These are phyloP conservation scores for Penicillium desertorum DNA, from an alignment of 495 filamentous ascomycete species.

Conservation along the genomic window DNA sequence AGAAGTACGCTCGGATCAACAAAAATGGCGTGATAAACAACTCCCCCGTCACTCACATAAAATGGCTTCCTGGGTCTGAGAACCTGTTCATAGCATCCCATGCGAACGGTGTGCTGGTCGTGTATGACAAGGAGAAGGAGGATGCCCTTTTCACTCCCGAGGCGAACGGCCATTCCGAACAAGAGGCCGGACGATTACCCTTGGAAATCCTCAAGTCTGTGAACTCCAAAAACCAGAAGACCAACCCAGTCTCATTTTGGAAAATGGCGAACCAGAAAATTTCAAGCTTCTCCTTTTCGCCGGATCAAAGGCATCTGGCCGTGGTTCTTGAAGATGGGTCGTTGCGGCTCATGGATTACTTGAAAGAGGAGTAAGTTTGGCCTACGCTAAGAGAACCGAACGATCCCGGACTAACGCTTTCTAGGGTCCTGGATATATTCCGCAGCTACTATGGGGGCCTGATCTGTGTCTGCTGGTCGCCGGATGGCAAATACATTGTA, in stretches of 20 bases:
- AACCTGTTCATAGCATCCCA: constrained; percentile 90
- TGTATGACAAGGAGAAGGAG: constrained; percentile 99
- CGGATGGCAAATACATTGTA: constrained; percentile 92
- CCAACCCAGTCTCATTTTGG: constrained; percentile 88
- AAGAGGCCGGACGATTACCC: constrained; percentile 41
- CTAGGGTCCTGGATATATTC: constrained; percentile 78
- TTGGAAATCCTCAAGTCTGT: constrained; percentile 80
- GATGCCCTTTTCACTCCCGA: constrained; percentile 74
- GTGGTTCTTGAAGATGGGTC: constrained; percentile 91
- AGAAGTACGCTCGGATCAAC: constrained; percentile 93
- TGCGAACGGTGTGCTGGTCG: constrained; percentile 88
- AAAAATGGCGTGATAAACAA: constrained; percentile 92
- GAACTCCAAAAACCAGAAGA: constrained; percentile 87
- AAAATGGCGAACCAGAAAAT: constrained; percentile 85
- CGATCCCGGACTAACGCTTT: constrained; percentile 16
- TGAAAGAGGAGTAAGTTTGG: constrained; percentile 75
- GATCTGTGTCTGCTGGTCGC: constrained; percentile 93
- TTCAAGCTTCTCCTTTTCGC: constrained; percentile 86
- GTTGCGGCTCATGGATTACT: constrained; percentile 84
- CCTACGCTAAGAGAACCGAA: background rate
- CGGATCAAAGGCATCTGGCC: constrained; percentile 81
- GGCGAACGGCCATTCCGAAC: constrained; percentile 43
- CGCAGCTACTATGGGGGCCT: constrained; percentile 91
- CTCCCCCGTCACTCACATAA: constrained; percentile 80
- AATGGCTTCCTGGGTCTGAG: constrained; percentile 93